Percentiles rank a stretch among this genome's conserved stretches.
Evolutionary conservation across 768 basidiomycete genomes (phyloP).

Genomic region (Boletales sp.): DNA sequence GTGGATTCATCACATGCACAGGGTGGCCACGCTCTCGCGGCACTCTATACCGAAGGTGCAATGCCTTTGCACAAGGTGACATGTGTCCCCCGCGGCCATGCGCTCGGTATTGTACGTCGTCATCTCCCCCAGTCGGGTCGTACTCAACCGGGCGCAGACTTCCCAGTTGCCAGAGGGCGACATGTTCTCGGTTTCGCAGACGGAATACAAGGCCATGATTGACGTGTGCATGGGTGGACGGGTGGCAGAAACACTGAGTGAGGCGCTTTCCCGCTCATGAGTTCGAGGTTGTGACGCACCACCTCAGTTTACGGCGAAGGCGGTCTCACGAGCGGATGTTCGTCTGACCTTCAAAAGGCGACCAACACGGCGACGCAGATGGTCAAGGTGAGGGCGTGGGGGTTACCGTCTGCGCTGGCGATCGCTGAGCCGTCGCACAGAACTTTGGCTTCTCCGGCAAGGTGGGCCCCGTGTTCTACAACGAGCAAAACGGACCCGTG

Average conservation of each 20-base stretch:
- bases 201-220: constrained; percentile 76
- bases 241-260: constrained; percentile 89
- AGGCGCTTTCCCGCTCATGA: constrained; percentile 21
- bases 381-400: constrained; percentile 70
- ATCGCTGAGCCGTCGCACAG: constrained; percentile 32
- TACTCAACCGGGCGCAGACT: constrained; percentile 46
- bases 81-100: constrained; percentile 93
- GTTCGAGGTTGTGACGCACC: not conserved
- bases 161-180: constrained; percentile 77
- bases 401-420: not conserved
- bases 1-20: constrained; percentile 28
- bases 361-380: constrained; percentile 78
- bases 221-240: constrained; percentile 95
- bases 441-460: constrained; percentile 75
- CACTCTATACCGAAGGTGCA: constrained; percentile 90
- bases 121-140: not conserved
- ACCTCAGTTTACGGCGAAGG: constrained; percentile 78
- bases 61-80: constrained; percentile 98
- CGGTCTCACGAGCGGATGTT: constrained; percentile 88
- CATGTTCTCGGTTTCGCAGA: constrained; percentile 63
- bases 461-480: constrained; percentile 82
- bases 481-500: constrained; percentile 63
- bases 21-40: constrained; percentile 94
- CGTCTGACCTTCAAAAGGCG: constrained; percentile 80
- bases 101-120: constrained; percentile 74